Percentiles rank a stretch among this genome's conserved stretches.
phyloP scores from a whole-genome alignment of 2,329 filamentous ascomycete species.

The Aphanocladium album region DNA sequence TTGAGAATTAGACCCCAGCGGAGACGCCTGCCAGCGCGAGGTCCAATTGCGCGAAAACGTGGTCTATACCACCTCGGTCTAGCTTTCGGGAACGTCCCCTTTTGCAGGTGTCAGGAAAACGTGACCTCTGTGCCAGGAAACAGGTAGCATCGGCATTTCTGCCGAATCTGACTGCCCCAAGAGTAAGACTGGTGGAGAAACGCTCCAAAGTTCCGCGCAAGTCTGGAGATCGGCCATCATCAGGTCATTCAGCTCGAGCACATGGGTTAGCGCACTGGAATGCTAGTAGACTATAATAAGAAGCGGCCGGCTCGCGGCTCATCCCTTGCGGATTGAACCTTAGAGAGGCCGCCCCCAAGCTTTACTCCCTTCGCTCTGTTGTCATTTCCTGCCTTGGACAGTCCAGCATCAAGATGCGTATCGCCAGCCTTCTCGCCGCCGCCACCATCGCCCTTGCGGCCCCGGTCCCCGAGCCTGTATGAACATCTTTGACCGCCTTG shows the following conservation, averaged over 20 bases:
- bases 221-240: neutral
- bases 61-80: conserved; percentile 2
- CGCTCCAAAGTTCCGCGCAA: neutral
- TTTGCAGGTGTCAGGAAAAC: neutral
- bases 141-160: conserved; percentile 5
- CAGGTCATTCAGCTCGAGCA: neutral
- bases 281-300: conserved; percentile 3
- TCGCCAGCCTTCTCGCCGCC: conserved; percentile 16
- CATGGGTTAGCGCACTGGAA: neutral
- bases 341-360: neutral
- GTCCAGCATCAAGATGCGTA: conserved; percentile 3
- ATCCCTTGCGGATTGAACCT: neutral
- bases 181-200: conserved; percentile 7
- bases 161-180: neutral
- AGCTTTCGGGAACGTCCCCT: neutral
- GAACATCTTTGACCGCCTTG: neutral
- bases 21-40: neutral
- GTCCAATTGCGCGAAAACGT: conserved; percentile 11
- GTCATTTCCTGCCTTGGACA: neutral
- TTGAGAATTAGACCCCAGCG: neutral
- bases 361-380: too few relatives aligned
- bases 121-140: neutral
- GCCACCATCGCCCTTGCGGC: conserved; percentile 19
- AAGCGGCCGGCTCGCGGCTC: neutral
- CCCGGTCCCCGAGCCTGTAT: conserved; percentile 25